These are phyloP conservation scores for Eimeria acervulina DNA, from an alignment of 169 alveolate species.

Conservation along the genomic window DNA sequence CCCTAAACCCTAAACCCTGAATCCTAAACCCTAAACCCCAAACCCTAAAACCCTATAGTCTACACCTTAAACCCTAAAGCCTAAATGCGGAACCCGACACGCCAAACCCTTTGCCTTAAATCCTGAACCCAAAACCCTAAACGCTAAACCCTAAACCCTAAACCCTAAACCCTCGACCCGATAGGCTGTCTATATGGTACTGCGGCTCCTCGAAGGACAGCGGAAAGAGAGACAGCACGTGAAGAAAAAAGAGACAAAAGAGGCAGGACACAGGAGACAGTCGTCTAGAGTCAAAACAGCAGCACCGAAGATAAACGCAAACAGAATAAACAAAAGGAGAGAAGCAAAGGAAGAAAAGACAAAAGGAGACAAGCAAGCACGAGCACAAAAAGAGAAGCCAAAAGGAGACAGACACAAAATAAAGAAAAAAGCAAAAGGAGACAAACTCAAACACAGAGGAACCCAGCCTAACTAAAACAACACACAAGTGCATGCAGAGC, in stretches of 20 bases:
- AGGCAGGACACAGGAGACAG: too few species aligned
- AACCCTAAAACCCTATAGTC: not conserved
- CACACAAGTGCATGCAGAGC: too few species aligned
- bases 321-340: not conserved
- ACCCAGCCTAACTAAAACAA: too few species aligned
- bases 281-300: too few species aligned
- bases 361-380: not conserved
- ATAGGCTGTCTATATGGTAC: too few species aligned
- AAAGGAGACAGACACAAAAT: not conserved
- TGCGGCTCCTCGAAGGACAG: too few species aligned
- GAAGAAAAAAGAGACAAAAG: too few species aligned
- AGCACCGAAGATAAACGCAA: not conserved
- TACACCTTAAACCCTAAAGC: slow-evolving; percentile 12
- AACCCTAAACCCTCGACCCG: not conserved
- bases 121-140: slow-evolving; percentile 18
- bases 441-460: too few species aligned
- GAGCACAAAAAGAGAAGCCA: not conserved
- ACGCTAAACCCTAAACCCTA: slow-evolving; percentile 45
- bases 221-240: too few species aligned
- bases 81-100: not conserved
- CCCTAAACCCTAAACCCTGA: slow-evolving; percentile 48
- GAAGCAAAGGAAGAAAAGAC: not conserved
- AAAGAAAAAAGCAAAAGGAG: not conserved
- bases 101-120: not conserved
- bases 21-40: not conserved